phyloP scores from a whole-genome alignment of 1,284 basidiomycete species.

The Coniferiporia weirii region DNA sequence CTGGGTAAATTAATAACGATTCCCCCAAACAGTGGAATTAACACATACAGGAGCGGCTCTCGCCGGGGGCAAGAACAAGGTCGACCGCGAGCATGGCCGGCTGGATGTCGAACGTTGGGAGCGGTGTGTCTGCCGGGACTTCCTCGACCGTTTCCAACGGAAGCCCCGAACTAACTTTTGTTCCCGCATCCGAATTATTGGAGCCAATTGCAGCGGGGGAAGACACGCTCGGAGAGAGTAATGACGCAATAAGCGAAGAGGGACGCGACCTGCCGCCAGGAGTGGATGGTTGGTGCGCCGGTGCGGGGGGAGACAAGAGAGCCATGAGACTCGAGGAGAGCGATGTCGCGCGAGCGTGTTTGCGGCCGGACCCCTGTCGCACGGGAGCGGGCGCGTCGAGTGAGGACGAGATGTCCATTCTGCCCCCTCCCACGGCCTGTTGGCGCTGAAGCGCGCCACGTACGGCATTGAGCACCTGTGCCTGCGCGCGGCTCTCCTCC shows the following conservation, averaged over 20 bases:
- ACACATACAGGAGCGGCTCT: slow-evolving; percentile 74
- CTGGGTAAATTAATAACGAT: slow-evolving; percentile 35
- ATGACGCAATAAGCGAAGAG: slow-evolving; percentile 14
- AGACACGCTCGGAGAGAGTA: slow-evolving; percentile 14
- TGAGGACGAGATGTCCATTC: slow-evolving; percentile 65
- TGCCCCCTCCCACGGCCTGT: slow-evolving; percentile 62
- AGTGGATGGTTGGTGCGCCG: slow-evolving; percentile 20
- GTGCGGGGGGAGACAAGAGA: slow-evolving; percentile 39
- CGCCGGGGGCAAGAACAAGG: slow-evolving; percentile 68
- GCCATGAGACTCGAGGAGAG: slow-evolving; percentile 53
- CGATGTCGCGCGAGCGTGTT: slow-evolving; percentile 47
- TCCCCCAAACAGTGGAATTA: background rate
- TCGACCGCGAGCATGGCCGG: slow-evolving; percentile 85
- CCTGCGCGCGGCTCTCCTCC: slow-evolving; percentile 18
- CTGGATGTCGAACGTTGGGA: slow-evolving; percentile 79
- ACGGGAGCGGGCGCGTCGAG: slow-evolving; percentile 27
- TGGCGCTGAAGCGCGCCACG: slow-evolving; percentile 26
- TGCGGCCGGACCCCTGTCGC: slow-evolving; percentile 23
- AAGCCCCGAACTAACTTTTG: background rate
- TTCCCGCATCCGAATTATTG: slow-evolving; percentile 2
- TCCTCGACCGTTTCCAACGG: slow-evolving; percentile 32
- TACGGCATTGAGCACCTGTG: slow-evolving; percentile 10
- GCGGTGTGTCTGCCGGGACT: slow-evolving; percentile 57
- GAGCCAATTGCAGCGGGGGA: slow-evolving; percentile 6
- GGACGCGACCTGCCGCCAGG: slow-evolving; percentile 16